phyloP scores from a whole-genome alignment of 805 yeast genomes.

The Kuraishia molischiana region DNA sequence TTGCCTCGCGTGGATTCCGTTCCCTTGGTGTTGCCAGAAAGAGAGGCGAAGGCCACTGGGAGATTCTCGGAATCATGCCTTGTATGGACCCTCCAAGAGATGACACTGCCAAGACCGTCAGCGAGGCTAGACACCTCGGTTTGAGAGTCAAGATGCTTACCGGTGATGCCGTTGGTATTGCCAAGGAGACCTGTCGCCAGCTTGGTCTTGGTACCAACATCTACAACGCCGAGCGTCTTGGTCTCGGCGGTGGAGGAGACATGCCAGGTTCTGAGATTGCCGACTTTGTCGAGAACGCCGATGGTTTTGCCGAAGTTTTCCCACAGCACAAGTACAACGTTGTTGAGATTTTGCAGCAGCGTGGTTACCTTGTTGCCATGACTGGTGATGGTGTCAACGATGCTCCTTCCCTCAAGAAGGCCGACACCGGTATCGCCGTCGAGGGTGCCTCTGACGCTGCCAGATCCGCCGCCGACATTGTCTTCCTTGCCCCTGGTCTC shows the following conservation, averaged over 20 bases:
- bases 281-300: conserved; percentile 95
- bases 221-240: conserved; percentile 93
- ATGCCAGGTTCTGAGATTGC: conserved; percentile 97
- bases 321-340: conserved; percentile 96
- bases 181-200: conserved; percentile 97
- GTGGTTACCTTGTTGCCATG: conserved; percentile 98
- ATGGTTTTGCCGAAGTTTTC: conserved; percentile 98
- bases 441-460: conserved; percentile 98
- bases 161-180: conserved; percentile 99
- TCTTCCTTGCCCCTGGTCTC: conserved; percentile 91
- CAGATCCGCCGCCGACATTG: conserved; percentile 94
- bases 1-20: conserved; percentile 97
- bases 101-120: conserved; percentile 91
- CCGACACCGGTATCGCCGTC: conserved; percentile 95
- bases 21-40: conserved; percentile 98
- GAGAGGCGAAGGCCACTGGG: conserved; percentile 99
- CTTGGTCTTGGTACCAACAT: conserved; percentile 94
- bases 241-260: conserved; percentile 88
- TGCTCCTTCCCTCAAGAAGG: conserved; percentile 96
- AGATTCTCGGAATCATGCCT: conserved; percentile 95
- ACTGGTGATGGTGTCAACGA: conserved; percentile 99
- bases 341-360: conserved; percentile 88
- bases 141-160: conserved; percentile 95
- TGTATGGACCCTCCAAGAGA: conserved; percentile 99
- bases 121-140: conserved; percentile 87